phyloP scores from a whole-genome alignment of 441 rosid species.

The Gossypium schwendimanii region DNA sequence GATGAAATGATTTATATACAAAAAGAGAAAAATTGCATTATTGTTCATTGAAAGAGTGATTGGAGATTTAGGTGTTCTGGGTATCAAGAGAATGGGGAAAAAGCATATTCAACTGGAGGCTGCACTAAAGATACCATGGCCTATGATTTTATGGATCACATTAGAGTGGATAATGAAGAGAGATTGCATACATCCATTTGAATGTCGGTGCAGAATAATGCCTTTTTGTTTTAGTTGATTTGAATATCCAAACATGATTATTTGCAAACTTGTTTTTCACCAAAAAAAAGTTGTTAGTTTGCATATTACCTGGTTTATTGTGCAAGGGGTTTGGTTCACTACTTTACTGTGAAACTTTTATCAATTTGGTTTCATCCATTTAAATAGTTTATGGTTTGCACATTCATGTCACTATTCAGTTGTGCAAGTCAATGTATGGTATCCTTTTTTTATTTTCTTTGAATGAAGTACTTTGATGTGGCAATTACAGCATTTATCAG shows the following conservation, averaged over 20 bases:
- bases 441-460: constrained; percentile 10
- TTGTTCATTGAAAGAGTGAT: background rate
- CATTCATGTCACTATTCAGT: background rate
- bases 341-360: background rate
- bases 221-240: background rate
- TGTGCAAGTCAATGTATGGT: background rate
- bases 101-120: background rate
- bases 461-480: constrained; percentile 18
- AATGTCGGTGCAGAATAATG: background rate
- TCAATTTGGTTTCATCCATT: background rate
- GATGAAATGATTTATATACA: background rate
- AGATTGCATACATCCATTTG: background rate
- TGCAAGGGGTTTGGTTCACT: background rate
- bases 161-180: background rate
- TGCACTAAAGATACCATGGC: background rate
- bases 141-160: background rate
- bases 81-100: background rate
- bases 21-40: background rate
- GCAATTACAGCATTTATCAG: constrained; percentile 55
- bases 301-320: background rate
- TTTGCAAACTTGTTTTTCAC: background rate
- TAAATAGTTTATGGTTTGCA: background rate
- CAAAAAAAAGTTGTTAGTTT: background rate
- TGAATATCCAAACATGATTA: background rate
- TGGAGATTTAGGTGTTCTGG: background rate